Evolutionary conservation across 1,284 basidiomycete species (phyloP).

Genomic region (Vanrija sp.): DNA sequence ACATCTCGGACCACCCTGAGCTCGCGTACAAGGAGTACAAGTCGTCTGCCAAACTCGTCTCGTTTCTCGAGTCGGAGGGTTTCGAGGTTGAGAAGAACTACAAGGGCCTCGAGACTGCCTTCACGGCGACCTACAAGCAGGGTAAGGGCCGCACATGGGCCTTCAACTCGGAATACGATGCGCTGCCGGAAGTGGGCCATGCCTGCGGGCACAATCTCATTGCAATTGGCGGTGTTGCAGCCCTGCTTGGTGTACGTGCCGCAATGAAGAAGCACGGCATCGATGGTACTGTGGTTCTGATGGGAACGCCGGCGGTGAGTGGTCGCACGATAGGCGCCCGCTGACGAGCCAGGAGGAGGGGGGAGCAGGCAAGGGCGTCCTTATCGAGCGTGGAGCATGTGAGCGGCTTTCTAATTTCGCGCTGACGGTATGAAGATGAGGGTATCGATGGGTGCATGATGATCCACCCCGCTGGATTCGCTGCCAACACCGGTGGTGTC

Average conservation of each 20-base stretch:
- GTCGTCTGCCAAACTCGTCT: constrained; percentile 58
- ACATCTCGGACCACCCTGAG: constrained; percentile 28
- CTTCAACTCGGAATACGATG: constrained; percentile 30
- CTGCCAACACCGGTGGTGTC: constrained; percentile 12
- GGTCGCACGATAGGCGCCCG: not conserved
- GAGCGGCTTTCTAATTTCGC: no score
- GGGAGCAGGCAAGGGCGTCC: constrained; percentile 71
- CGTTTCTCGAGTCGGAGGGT: constrained; percentile 56
- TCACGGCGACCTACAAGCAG: constrained; percentile 13
- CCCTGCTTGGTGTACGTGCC: constrained; percentile 32
- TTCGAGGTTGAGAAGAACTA: constrained; percentile 62
- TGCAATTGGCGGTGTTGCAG: constrained; percentile 42
- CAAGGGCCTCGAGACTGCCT: constrained; percentile 52
- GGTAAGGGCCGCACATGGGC: constrained; percentile 28
- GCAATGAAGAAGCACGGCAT: constrained; percentile 53
- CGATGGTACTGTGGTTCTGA: constrained; percentile 67
- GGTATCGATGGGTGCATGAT: constrained; percentile 28
- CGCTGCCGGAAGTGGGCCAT: constrained; percentile 18
- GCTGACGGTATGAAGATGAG: constrained; percentile 11
- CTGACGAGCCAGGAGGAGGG: constrained; percentile 57
- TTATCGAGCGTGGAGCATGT: constrained; percentile 53
- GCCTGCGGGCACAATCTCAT: constrained; percentile 60
- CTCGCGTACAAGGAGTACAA: constrained; percentile 31
- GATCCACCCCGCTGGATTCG: constrained; percentile 19
- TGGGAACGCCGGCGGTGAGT: constrained; percentile 70